These are phyloP conservation scores for Phtheirospermum japonicum DNA, from an alignment of 257 asterid genomes.

Conservation along the genomic window DNA sequence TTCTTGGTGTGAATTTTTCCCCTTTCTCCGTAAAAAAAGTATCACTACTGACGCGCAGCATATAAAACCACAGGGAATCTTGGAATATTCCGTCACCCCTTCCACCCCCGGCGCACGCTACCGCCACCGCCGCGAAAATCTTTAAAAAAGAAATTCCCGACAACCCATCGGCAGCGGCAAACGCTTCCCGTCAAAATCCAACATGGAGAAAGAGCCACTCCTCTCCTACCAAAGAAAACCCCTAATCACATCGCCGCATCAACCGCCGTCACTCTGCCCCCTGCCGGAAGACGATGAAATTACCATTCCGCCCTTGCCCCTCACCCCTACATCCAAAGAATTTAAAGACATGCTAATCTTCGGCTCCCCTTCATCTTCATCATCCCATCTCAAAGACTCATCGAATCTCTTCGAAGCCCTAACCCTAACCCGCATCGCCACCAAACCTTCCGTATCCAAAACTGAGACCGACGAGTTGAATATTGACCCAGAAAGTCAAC, in stretches of 20 bases:
- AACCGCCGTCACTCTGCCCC: slow-evolving; percentile 53
- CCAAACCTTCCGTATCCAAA: slow-evolving; percentile 22
- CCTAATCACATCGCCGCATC: background rate
- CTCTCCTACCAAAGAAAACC: background rate
- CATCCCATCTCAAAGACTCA: slow-evolving; percentile 35
- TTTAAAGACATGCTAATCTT: slow-evolving; percentile 69
- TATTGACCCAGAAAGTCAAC: slow-evolving; percentile 45
- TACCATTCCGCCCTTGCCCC: slow-evolving; percentile 48
- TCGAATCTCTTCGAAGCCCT: slow-evolving; percentile 48
- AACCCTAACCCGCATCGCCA: slow-evolving; percentile 33
- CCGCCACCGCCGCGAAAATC: slow-evolving; percentile 5
- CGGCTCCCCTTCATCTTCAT: slow-evolving; percentile 55
- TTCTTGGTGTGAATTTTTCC: background rate
- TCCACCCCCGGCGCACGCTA: background rate
- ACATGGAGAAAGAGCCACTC: slow-evolving; percentile 12
- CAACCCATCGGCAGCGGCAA: background rate
- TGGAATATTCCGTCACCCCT: slow-evolving; percentile 14
- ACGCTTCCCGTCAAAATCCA: background rate
- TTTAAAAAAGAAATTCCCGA: slow-evolving; percentile 23
- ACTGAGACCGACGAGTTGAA: too few relatives aligned
- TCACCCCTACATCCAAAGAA: slow-evolving; percentile 61
- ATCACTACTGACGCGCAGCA: background rate
- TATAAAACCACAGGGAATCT: slow-evolving; percentile 11
- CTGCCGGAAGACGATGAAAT: slow-evolving; percentile 63
- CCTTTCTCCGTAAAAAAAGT: background rate